These are phyloP conservation scores for Salix caprea DNA, from an alignment of 345 rosid genomes.

Conservation along the genomic window DNA sequence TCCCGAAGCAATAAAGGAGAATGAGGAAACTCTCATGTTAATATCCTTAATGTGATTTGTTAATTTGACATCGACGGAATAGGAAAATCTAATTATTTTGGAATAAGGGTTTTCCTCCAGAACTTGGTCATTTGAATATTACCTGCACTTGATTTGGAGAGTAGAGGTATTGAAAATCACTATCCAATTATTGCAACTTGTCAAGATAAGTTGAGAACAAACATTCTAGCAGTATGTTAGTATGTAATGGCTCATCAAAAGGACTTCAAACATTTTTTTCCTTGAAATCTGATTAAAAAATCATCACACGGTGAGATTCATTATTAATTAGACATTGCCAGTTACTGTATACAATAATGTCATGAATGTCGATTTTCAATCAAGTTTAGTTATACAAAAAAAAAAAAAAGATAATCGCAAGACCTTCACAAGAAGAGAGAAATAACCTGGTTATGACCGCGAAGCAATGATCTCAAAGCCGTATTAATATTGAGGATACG, in stretches of 20 bases:
- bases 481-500: slow-evolving; percentile 81
- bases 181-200: neutral
- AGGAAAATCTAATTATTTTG: neutral
- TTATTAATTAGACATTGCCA: neutral
- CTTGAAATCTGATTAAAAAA: neutral
- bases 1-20: neutral
- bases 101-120: neutral
- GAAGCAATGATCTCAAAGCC: slow-evolving; percentile 70
- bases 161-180: neutral
- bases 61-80: neutral
- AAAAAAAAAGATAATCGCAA: neutral
- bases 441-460: slow-evolving; percentile 75
- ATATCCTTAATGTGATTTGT: neutral
- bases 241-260: neutral
- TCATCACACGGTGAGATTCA: neutral
- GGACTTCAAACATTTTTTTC: neutral
- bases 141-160: neutral
- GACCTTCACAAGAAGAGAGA: neutral
- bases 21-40: neutral
- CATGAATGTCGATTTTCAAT: neutral
- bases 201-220: neutral
- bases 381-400: neutral
- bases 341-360: neutral
- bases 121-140: neutral
- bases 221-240: neutral